These are phyloP conservation scores for Hypoxylon lienhwacheense DNA, from an alignment of 495 filamentous ascomycete species.

Conservation along the genomic window DNA sequence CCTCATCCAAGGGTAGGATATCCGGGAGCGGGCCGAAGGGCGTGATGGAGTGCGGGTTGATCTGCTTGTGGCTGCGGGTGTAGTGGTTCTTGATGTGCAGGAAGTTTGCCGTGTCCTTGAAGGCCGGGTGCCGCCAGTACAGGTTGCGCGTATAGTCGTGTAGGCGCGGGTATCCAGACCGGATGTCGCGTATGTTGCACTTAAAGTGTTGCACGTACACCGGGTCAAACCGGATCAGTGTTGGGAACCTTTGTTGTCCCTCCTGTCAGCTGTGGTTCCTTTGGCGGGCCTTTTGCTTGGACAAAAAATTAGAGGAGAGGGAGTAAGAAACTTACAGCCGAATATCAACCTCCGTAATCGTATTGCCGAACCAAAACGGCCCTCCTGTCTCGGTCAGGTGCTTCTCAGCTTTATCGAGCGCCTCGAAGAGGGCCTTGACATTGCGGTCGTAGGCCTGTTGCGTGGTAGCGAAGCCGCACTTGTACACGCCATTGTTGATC, in stretches of 20 bases:
- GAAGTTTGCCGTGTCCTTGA: slow-evolving; percentile 66
- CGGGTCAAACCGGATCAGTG: slow-evolving; percentile 80
- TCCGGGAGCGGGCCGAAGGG: slow-evolving; percentile 67
- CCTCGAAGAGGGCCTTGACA: slow-evolving; percentile 67
- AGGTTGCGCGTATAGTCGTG: slow-evolving; percentile 67
- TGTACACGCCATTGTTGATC: slow-evolving; percentile 55
- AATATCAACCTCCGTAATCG: slow-evolving; percentile 80
- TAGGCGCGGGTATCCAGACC: slow-evolving; percentile 71
- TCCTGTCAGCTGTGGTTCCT: neutral
- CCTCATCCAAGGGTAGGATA: slow-evolving; percentile 52
- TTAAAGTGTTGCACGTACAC: slow-evolving; percentile 96
- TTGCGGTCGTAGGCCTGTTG: slow-evolving; percentile 77
- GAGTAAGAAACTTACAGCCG: slow-evolving; percentile 46
- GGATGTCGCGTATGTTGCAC: slow-evolving; percentile 82
- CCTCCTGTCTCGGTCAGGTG: slow-evolving; percentile 56
- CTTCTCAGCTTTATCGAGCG: slow-evolving; percentile 70
- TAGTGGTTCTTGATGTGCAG: slow-evolving; percentile 62
- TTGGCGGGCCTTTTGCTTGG: neutral
- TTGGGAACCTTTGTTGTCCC: slow-evolving; percentile 65
- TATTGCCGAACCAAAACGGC: slow-evolving; percentile 68
- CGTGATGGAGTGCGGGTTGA: slow-evolving; percentile 58
- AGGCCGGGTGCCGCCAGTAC: slow-evolving; percentile 68
- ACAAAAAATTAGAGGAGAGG: neutral
- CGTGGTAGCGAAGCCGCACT: slow-evolving; percentile 55
- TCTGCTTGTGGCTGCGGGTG: slow-evolving; percentile 55